Percentiles rank a stretch among this genome's conserved stretches.
Conservation (phyloP, 164 flowering plant genomes). For the Kingdonia uniflora region DNA sequence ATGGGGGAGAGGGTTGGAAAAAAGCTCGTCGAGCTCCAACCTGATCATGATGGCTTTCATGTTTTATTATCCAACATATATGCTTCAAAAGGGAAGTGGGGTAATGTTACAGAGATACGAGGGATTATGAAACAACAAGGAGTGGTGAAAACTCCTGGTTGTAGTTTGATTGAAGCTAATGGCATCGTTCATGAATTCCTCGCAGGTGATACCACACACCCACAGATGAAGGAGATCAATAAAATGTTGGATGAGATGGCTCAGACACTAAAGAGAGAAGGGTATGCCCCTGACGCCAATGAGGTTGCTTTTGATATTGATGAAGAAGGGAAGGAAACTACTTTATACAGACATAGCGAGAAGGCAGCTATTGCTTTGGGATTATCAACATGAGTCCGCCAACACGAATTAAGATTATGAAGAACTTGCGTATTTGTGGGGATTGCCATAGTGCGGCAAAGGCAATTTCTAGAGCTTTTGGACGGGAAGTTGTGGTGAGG, state of each 20-base stretch:
- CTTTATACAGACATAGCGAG: slow-evolving; percentile 27
- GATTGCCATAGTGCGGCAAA: slow-evolving; percentile 7
- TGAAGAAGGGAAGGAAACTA: slow-evolving; percentile 29
- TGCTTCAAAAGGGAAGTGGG: slow-evolving; percentile 34
- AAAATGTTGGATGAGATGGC: slow-evolving; percentile 25
- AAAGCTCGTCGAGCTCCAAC: slow-evolving; percentile 28
- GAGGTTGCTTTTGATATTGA: slow-evolving; percentile 24
- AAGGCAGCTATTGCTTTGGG: slow-evolving; percentile 38
- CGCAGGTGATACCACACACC: slow-evolving; percentile 29
- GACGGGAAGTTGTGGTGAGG: slow-evolving; percentile 9
- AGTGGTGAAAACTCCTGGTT: slow-evolving; percentile 30
- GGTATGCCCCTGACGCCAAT: slow-evolving; percentile 19
- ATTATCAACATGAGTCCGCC: slow-evolving; percentile 21
- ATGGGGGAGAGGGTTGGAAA: slow-evolving; percentile 32
- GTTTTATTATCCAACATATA: slow-evolving; percentile 34
- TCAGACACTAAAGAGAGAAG: slow-evolving; percentile 16
- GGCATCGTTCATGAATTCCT: slow-evolving; percentile 29
- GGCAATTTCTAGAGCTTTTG: slow-evolving; percentile 4
- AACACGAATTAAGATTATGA: slow-evolving; percentile 10
- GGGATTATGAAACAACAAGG: slow-evolving; percentile 26
- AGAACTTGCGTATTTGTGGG: slow-evolving; percentile 10
- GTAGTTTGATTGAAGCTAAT: slow-evolving; percentile 31
- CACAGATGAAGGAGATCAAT: slow-evolving; percentile 21
- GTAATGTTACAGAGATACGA: slow-evolving; percentile 20
- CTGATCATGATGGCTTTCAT: slow-evolving; percentile 37